Evolutionary conservation across 176 grass and related monocot species (phyloP).

Genomic region (Thalia dealbata): DNA sequence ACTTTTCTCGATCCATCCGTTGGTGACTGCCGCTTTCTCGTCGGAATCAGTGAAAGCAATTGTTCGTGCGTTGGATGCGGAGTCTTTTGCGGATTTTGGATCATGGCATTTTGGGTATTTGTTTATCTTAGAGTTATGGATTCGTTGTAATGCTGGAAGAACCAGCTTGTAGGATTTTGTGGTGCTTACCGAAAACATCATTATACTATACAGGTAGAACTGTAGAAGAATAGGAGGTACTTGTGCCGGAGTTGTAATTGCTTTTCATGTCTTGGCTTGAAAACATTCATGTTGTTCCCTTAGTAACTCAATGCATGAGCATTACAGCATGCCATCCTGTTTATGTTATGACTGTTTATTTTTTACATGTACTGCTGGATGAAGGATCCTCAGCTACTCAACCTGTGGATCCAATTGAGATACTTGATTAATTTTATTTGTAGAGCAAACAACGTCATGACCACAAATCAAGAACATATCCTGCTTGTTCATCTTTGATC

Average conservation of each 20-base stretch:
- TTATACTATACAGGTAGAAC: not conserved
- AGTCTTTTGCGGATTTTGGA: slow-evolving; percentile 32
- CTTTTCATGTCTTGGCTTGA: slow-evolving; percentile 7
- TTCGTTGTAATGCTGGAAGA: slow-evolving; percentile 22
- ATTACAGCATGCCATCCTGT: not conserved
- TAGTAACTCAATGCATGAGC: not conserved
- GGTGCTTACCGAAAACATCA: slow-evolving; percentile 8
- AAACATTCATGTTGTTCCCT: not conserved
- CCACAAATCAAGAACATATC: not conserved
- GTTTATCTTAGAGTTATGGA: slow-evolving; percentile 51
- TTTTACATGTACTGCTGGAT: not conserved
- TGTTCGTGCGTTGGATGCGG: slow-evolving; percentile 27
- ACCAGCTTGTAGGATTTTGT: slow-evolving; percentile 20
- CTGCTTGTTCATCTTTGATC: not conserved
- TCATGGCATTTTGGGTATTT: slow-evolving; percentile 51
- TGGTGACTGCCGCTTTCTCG: slow-evolving; percentile 74
- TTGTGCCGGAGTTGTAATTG: not conserved
- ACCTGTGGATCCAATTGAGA: not conserved
- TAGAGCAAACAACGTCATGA: not conserved
- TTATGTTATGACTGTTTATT: not conserved
- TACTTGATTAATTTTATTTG: not conserved
- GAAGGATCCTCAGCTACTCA: not conserved
- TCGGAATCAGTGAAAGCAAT: slow-evolving; percentile 47
- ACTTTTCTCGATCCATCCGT: slow-evolving; percentile 79
- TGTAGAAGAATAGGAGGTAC: not conserved